phyloP scores from a whole-genome alignment of 208 protist species.

The Trypanosoma mega region DNA sequence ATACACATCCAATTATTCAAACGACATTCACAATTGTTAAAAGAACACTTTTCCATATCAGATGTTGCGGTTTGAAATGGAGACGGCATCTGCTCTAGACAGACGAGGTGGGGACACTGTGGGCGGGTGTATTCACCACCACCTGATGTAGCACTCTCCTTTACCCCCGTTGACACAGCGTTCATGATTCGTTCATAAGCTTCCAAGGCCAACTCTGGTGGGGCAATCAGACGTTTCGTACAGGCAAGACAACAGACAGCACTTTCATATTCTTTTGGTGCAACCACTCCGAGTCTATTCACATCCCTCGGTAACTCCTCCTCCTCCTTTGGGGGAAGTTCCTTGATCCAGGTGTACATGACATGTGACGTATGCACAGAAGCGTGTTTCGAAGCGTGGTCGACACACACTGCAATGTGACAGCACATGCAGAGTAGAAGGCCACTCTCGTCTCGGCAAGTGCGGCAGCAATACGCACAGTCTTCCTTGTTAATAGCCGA shows the following conservation, averaged over 20 bases:
- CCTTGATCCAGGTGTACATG: conserved; percentile 75
- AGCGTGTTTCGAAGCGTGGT: conserved; percentile 77
- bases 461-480: conserved; percentile 87
- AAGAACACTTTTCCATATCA: conserved; percentile 47
- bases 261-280: conserved; percentile 65
- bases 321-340: conserved; percentile 53
- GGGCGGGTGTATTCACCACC: conserved; percentile 33
- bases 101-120: conserved; percentile 78
- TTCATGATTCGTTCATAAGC: conserved; percentile 58
- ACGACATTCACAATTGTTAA: conserved; percentile 73
- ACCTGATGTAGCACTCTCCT: conserved; percentile 30
- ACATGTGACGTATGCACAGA: conserved; percentile 40
- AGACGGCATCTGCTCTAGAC: conserved; percentile 68
- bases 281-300: conserved; percentile 64
- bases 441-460: conserved; percentile 53
- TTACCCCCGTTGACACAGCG: conserved; percentile 57
- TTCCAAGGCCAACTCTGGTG: conserved; percentile 50
- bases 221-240: conserved; percentile 34
- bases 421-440: conserved; percentile 86
- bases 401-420: conserved; percentile 63
- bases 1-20: conserved; percentile 96
- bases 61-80: conserved; percentile 47
- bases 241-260: conserved; percentile 63
- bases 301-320: conserved; percentile 41
- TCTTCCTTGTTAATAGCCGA: conserved; percentile 79